Conservation (phyloP, 345 rosid genomes). For the Brassica napus region Da-Ae NC_063443.1:1269001-1269500, state of each 20-base stretch:
- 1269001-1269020: no score
- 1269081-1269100: not conserved
- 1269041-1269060: no score
- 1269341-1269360: not conserved
- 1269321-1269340: not conserved
- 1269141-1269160: not conserved
- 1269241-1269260: not conserved
- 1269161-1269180: not conserved
- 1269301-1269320: not conserved
- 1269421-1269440: not conserved
- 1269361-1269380: not conserved
- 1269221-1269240: not conserved
- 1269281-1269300: no score
- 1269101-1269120: not conserved
- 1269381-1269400: not conserved
- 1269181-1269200: not conserved
- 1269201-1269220: not conserved
- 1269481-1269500: not conserved
- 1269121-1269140: not conserved
- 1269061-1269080: not conserved
- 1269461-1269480: not conserved
- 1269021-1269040: no score
- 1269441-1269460: not conserved
- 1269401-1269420: not conserved
- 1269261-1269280: not conserved